A percentile compares a stretch with the other conserved stretches of the same genome.
Evolutionary conservation across 169 alveolate genomes (phyloP).

Genomic region (Plasmodium berghei): DNA sequence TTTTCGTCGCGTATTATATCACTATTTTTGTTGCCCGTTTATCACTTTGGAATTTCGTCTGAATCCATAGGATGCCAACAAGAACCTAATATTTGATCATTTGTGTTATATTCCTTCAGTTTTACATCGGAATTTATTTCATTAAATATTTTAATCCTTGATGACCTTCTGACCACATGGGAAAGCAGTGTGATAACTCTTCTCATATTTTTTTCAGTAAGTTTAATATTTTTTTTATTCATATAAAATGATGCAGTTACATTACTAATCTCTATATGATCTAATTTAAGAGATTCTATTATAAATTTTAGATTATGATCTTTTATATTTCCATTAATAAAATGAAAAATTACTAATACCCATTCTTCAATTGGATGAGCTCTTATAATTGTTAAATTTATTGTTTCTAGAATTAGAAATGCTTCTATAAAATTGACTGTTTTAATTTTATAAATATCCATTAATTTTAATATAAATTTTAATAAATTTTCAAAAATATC

Average conservation of each 20-base stretch:
- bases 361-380: conserved; percentile 64
- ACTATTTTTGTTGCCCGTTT: not conserved
- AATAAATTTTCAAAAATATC: conserved; percentile 55
- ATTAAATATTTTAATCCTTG: conserved; percentile 43
- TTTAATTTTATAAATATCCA: conserved; percentile 37
- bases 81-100: conserved; percentile 63
- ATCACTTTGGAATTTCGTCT: not conserved
- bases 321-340: conserved; percentile 47
- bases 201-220: conserved; percentile 37
- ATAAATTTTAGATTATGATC: conserved; percentile 22
- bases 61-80: conserved; percentile 66
- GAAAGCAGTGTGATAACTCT: conserved; percentile 32
- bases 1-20: not conserved
- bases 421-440: conserved; percentile 69
- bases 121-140: not conserved
- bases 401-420: conserved; percentile 50
- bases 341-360: conserved; percentile 68
- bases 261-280: conserved; percentile 22
- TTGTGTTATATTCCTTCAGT: conserved; percentile 8
- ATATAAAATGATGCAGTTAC: conserved; percentile 69
- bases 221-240: conserved; percentile 45
- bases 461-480: conserved; percentile 57
- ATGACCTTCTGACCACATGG: conserved; percentile 43
- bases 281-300: conserved; percentile 45
- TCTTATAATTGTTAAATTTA: conserved; percentile 32